Conservation (phyloP, 2,329 filamentous ascomycete species). For the Aspergillus viridinutans region DNA sequence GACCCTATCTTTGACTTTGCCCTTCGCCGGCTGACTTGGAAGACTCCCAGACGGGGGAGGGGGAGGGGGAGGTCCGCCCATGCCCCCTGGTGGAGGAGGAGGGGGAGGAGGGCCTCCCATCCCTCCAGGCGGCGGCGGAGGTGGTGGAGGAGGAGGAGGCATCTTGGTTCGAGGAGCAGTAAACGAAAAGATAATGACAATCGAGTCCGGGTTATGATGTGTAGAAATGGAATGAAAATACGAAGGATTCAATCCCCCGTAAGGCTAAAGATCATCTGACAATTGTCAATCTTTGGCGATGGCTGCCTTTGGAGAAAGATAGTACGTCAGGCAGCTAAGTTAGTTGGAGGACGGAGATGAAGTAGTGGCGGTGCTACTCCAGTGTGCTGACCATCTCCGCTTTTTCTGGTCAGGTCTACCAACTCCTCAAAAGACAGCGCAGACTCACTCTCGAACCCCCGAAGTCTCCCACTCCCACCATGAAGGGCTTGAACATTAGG, state of each 20-base stretch:
- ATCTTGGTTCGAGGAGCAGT: conserved; percentile 24
- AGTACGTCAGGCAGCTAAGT: conserved; percentile 23
- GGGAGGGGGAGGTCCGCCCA: conserved; percentile 53
- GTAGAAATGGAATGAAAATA: conserved; percentile 1
- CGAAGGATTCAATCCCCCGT: conserved; percentile 10
- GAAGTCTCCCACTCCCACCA: conserved; percentile 14
- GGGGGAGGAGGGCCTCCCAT: conserved; percentile 60
- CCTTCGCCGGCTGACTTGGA: conserved; percentile 55
- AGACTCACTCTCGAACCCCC: conserved; percentile 2
- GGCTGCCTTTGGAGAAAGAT: conserved; percentile 15
- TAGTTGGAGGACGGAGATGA: conserved; percentile 10
- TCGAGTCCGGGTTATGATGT: conserved; percentile 3
- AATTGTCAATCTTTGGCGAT: conserved; percentile 1
- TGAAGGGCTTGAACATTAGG: conserved; percentile 34
- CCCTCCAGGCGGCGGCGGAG: conserved; percentile 61
- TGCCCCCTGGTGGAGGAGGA: conserved; percentile 51
- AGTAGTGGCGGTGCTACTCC: conserved; percentile 16
- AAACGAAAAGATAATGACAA: neutral
- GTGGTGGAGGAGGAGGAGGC: conserved; percentile 60
- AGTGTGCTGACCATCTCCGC: conserved; percentile 25
- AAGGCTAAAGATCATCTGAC: conserved; percentile 10
- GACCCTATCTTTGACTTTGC: conserved; percentile 59
- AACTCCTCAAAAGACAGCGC: conserved; percentile 12
- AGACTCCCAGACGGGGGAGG: conserved; percentile 52
- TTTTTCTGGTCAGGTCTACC: conserved; percentile 8